Base-by-base conservation (phyloP, 148 eudicot genomes). In the Suaeda aralocaspica region DNA sequence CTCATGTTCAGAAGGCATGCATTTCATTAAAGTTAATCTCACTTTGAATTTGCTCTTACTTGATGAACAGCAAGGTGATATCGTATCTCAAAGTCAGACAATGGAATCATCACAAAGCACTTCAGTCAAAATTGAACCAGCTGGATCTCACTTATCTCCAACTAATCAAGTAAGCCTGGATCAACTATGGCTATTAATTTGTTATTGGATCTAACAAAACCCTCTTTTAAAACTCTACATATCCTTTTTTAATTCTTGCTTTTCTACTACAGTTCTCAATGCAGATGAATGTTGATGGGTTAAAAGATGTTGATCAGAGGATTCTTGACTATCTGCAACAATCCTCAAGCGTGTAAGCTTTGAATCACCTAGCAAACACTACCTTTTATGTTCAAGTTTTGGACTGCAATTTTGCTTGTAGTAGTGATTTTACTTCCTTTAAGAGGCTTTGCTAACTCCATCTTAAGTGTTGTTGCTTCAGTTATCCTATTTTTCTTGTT, bases 261-360 rank as follows among this genome's bases (percentile, higher is more conserved):
- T 67, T 30, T 18, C 64, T 46, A 28, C 25, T 61, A 2, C 69
- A 90, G 92, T 72, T 79, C 25, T 69, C 91, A 34, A 83, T 74
- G 72, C 98, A 85, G 80, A 80, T 82, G 75, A 82, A 66, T 78
- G 81, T 75, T 64, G 92, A 86, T 33, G 95, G 95, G 52, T 83
- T 85, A 21, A 83, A 82, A 67, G 91, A 83, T 71, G 39, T 82
- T 64, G 94, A 87, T 84, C 86, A 88, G 78, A 78, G 81, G 82
- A 80, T 91, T 61, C 66, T 87, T 55, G 84, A 84, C 59, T 88
- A 80, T 81, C 88, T 93, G 67, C 88, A 84, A 70, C 86, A 78
- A 75, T 82, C 95, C 46, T 75, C 88, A 51, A 83, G 81, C 83
- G 57, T 77, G 98, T 93, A 80, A 82, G 97, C 82, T 45, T 45